phyloP scores from a whole-genome alignment of 2,329 filamentous ascomycete genomes.

The Curvularia sp. region DNA sequence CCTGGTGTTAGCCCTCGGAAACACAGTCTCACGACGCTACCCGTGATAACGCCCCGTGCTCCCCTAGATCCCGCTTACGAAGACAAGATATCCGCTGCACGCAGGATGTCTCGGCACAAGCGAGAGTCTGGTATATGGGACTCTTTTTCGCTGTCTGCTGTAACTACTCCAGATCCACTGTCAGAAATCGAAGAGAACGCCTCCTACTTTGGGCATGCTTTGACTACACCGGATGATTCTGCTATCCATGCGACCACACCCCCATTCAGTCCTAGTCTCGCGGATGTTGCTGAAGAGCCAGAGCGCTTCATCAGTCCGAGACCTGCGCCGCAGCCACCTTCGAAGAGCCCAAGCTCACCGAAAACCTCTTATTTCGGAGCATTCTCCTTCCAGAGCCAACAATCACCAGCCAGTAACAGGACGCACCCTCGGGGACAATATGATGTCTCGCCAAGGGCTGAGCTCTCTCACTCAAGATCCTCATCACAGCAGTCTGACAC shows the following conservation, averaged over 20 bases:
- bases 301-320: conserved; percentile 46
- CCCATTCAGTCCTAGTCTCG: conserved; percentile 51
- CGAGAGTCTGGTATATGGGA: conserved; percentile 48
- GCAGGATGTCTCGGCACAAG: conserved; percentile 27
- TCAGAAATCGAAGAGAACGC: conserved; percentile 42
- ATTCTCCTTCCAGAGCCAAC: conserved; percentile 37
- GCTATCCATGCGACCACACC: conserved; percentile 51
- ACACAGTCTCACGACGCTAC: conserved; percentile 51
- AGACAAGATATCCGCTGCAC: not conserved
- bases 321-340: conserved; percentile 44
- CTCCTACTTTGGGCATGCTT: conserved; percentile 47
- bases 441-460: conserved; percentile 34
- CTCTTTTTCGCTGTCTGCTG: conserved; percentile 32
- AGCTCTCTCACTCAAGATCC: conserved; percentile 39
- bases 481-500: conserved; percentile 56
- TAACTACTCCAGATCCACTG: conserved; percentile 27
- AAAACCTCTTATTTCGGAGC: conserved; percentile 39
- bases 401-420: conserved; percentile 28
- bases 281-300: conserved; percentile 49
- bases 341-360: conserved; percentile 35
- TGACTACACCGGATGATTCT: conserved; percentile 54
- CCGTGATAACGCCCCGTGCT: conserved; percentile 49
- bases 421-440: conserved; percentile 32
- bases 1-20: conserved; percentile 55
- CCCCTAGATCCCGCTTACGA: conserved; percentile 25